Evolutionary conservation across 805 yeast species (phyloP), one percentile per base, ranked within the genome.

Genomic region (Naumovozyma dairenensis): DNA sequence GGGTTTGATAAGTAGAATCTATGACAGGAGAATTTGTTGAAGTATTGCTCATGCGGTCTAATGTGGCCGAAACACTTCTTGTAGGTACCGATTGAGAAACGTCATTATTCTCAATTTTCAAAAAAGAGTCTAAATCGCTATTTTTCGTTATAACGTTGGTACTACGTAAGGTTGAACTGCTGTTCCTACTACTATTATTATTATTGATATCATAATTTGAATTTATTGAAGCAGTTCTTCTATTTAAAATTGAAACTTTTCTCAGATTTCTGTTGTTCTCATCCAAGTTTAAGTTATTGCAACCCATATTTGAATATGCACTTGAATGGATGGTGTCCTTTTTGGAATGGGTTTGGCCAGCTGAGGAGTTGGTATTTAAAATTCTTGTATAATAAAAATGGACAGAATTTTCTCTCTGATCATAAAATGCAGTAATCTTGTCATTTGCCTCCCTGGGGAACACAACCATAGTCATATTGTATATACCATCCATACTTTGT

Each of bases 401-500:
- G 8, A 53, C 18, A n/a, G 29, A 30, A 25, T 40, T 40, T 6
- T 43, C 36, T 2, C 28, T 9, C 5, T 34, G 38, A 25, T 57
- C 52, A 21, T 36, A 44, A 5, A 55, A 39, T 1, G 56, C 48
- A 16, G 49, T 46, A 33, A 52, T 48, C 6, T 54, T 37, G 17
- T 59, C 62, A 2, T 53, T 41, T n/a, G 41, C 44, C 6, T 35
- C 35, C n/a, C 32, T 31, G 3, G 59, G 56, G 32, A 55, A 48
- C 21, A 44, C 32, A n/a, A 55, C 21, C 39, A 56, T 37, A 20
- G 42, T 37, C 5, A 44, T 28, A 35, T 46, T 30, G 16, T 19
- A 35, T 24, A 38, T 27, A 62, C 69, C 67, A 59, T 50, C 72
- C 51, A 43, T 67, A 69, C 40, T 59, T 53, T 8, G 70, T 57